Evolutionary conservation across 805 yeast genomes (phyloP), one percentile per base, ranked within the genome.

Genomic region (Yamadazyma akitaensis): DNA sequence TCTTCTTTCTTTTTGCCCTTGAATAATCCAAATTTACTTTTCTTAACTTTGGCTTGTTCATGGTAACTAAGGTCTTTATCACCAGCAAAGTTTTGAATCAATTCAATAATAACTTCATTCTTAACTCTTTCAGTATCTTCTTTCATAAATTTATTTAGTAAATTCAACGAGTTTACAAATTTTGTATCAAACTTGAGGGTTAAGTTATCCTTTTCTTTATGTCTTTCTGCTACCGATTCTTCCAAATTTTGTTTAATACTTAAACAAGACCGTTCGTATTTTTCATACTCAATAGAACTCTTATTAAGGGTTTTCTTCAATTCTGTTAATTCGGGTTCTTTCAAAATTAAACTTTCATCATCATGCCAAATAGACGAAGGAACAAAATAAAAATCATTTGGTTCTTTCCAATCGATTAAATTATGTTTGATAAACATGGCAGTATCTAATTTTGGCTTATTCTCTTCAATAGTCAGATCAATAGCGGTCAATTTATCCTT

Each of bases 341-440:
- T 76, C 5, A 76, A 71, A 1, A 81, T 76, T 58, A 87, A 76
- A 31, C 78, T 70, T 53, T 89, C 96, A 64, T 94, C 97, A 59
- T 94, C 99, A 65, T 92, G 98, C 99, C 99, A 94, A 36, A 94
- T 84, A 26, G 90, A 83, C 21, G 96, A 84, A 1, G 98, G 97
- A 51, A 87, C 78, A 58, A 86, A 94, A 53, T 80, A 75, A 60
- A 86, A 88, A 67, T 92, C 98, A 6, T 70, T 72, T 1, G 97
- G 98, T 56, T 90, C 97, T 38, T 73, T 74, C 97, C 97, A 94
- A 14, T 63, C 67, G 16, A 68, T 65, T 21, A 77, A 51, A 62
- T 94, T 94, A 67, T 94, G 99, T 59, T 90, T 90, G 46, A 90
- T 82, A 65, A 83, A 94, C 97, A 94, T 92, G 30, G 88, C 84